phyloP scores from a whole-genome alignment of 164 flowering plant species.

The Chimonanthus praecox region DNA sequence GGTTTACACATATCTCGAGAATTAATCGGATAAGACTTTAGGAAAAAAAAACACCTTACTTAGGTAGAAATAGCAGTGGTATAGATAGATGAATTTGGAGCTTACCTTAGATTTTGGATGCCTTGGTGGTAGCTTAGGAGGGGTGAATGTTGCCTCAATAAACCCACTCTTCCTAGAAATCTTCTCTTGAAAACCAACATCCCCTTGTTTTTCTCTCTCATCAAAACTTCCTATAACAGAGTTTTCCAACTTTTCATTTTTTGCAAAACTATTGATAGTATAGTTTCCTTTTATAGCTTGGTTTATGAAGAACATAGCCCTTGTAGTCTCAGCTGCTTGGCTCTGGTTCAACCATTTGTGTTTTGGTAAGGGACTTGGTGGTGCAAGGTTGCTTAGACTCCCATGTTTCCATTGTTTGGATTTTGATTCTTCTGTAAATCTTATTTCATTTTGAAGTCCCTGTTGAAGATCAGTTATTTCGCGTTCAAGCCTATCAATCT shows the following conservation, averaged over 20 bases:
- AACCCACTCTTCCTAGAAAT: conserved; percentile 36
- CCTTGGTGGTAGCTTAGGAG: conserved; percentile 46
- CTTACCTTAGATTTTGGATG: conserved; percentile 51
- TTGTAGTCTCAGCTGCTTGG: conserved; percentile 44
- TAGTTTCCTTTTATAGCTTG: conserved; percentile 85
- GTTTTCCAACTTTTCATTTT: conserved; percentile 25
- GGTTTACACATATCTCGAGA: no score
- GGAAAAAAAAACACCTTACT: neutral
- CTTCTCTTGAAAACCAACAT: conserved; percentile 27
- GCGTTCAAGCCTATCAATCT: conserved; percentile 59
- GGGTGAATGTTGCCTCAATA: conserved; percentile 21
- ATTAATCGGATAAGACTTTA: neutral
- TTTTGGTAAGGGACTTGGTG: conserved; percentile 14
- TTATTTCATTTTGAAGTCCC: conserved; percentile 36
- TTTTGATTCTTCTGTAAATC: conserved; percentile 26
- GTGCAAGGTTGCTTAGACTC: conserved; percentile 6
- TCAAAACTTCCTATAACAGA: conserved; percentile 12
- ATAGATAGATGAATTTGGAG: neutral
- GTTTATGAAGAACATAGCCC: conserved; percentile 79
- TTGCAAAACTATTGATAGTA: conserved; percentile 32
- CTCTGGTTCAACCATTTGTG: conserved; percentile 22
- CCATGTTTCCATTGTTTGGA: conserved; percentile 25
- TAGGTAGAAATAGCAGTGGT: neutral
- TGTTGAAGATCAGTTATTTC: conserved; percentile 49
- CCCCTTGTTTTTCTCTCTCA: conserved; percentile 40